These are phyloP conservation scores for Botryotinia narcissicola DNA, from an alignment of 2,329 filamentous ascomycete species.

Conservation along the genomic window DNA sequence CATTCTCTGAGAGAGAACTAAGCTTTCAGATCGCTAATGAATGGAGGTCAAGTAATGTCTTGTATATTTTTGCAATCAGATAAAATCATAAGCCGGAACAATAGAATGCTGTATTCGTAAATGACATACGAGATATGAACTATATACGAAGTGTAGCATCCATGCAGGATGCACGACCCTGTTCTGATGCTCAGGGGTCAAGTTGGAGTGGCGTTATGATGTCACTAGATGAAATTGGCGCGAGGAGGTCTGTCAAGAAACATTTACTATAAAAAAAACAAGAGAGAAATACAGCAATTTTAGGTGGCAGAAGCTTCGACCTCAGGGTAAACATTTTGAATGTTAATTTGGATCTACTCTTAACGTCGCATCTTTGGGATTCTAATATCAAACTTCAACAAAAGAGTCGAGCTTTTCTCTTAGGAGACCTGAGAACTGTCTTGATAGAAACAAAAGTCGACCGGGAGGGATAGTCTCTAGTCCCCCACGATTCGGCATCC, in stretches of 20 bases:
- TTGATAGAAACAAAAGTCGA: background rate
- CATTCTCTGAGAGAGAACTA: background rate
- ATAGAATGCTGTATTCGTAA: background rate
- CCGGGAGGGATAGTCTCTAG: background rate
- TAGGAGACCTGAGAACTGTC: background rate
- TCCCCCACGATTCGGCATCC: background rate
- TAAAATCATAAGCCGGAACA: no score
- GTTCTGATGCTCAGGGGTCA: background rate
- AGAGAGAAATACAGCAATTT: background rate
- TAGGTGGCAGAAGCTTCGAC: background rate
- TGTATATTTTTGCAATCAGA: background rate
- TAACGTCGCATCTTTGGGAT: background rate
- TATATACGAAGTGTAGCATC: background rate
- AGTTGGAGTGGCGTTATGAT: no score
- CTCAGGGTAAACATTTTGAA: no score
- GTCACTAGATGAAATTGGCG: background rate
- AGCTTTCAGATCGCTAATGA: background rate
- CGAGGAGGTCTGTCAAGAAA: no score
- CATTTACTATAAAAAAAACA: background rate
- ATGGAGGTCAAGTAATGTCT: background rate
- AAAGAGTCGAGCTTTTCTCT: background rate
- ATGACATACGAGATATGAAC: background rate
- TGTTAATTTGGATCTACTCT: accelerated
- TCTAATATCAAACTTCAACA: background rate
- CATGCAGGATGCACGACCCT: background rate